phyloP scores from a whole-genome alignment of 805 yeast species.

The Danielia oregonensis region DNA sequence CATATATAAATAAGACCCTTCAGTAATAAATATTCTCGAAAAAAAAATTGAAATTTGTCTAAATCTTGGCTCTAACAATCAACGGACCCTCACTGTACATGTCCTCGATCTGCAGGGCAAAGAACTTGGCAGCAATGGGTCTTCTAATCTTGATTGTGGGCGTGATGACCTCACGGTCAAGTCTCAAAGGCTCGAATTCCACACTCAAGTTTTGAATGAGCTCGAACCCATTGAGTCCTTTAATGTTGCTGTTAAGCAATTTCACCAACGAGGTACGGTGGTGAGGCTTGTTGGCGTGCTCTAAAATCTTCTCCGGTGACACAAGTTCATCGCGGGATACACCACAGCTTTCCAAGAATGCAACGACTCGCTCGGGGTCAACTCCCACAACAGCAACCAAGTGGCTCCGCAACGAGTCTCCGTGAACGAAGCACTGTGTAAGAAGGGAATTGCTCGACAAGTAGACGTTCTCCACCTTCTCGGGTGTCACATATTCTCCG shows the following conservation, averaged over 20 bases:
- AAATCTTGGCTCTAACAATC: conserved; percentile 8
- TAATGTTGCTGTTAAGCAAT: conserved; percentile 7
- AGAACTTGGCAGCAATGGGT: conserved; percentile 43
- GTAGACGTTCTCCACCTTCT: conserved; percentile 65
- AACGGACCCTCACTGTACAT: conserved; percentile 49
- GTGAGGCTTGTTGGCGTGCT: conserved; percentile 13
- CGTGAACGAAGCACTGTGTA: conserved; percentile 16
- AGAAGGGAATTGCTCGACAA: conserved; percentile 20
- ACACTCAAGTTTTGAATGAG: conserved; percentile 21
- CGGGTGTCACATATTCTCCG: conserved; percentile 67
- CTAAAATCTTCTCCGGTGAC: conserved; percentile 17
- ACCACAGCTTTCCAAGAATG: conserved; percentile 15
- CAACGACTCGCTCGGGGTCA: conserved; percentile 14
- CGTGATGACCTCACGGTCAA: conserved; percentile 23
- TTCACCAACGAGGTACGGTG: conserved; percentile 11
- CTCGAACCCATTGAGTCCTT: conserved; percentile 21
- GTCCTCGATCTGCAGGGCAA: conserved; percentile 33
- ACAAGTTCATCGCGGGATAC: conserved; percentile 4
- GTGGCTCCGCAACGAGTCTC: conserved; percentile 13
- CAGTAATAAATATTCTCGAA: not conserved
- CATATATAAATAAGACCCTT: not conserved
- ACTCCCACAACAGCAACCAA: conserved; percentile 20
- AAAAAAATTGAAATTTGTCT: not conserved
- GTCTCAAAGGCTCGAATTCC: conserved; percentile 25
- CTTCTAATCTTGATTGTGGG: conserved; percentile 42